Evolutionary conservation across 169 alveolate genomes (phyloP).

Genomic region (Pseudocohnilembus persalinus): DNA sequence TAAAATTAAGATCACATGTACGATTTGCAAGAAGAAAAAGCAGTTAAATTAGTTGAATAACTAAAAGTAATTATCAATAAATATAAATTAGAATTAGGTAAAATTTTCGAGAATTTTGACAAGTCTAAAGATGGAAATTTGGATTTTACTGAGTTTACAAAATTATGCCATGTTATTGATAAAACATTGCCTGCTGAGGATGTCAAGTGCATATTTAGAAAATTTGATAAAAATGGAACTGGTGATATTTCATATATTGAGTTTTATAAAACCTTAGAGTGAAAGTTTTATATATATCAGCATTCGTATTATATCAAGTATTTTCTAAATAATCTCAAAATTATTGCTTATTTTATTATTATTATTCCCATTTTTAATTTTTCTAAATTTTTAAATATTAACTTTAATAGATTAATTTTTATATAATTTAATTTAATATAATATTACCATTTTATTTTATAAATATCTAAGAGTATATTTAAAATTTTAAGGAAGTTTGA

Average conservation of each 20-base stretch:
- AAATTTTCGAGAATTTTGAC: slow-evolving; percentile 10
- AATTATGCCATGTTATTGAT: slow-evolving; percentile 8
- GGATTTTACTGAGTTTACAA: slow-evolving; percentile 6
- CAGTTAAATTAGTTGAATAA: slow-evolving; percentile 1
- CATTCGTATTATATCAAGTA: too few relatives aligned
- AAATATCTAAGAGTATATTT: too few relatives aligned
- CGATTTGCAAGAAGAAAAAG: slow-evolving; percentile 5
- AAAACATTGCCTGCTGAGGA: slow-evolving; percentile 4
- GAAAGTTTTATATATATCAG: slow-evolving; percentile 5
- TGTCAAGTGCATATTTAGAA: slow-evolving; percentile 6
- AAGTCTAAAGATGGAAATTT: slow-evolving; percentile 3
- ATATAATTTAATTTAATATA: too few relatives aligned
- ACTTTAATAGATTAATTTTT: too few relatives aligned
- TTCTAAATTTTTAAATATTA: too few relatives aligned
- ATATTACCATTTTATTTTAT: too few relatives aligned
- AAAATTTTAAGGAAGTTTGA: too few relatives aligned
- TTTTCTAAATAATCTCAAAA: too few relatives aligned
- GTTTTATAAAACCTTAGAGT: slow-evolving; percentile 14
- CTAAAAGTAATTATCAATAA: slow-evolving; percentile 6
- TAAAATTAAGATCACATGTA: slow-evolving; percentile 3
- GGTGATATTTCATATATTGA: slow-evolving; percentile 3
- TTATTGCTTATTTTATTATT: too few relatives aligned
- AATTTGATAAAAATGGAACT: slow-evolving; percentile 1
- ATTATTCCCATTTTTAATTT: too few relatives aligned
- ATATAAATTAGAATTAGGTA: slow-evolving; percentile 2